Conservation (phyloP, 495 filamentous ascomycete species). For the Extremus antarcticus region DNA sequence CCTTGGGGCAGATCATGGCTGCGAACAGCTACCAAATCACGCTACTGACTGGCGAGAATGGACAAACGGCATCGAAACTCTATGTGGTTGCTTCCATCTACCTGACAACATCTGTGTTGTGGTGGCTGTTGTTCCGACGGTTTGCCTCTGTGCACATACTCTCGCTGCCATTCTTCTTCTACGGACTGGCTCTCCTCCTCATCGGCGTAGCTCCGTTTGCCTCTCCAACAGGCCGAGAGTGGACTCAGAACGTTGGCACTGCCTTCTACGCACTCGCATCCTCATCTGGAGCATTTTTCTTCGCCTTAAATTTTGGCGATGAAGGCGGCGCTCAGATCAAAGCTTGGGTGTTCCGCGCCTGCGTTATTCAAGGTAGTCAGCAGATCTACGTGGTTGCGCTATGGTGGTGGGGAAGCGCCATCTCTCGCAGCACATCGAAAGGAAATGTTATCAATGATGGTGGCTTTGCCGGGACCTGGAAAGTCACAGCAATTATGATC, state of each 20-base stretch:
- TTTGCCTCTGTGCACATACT: constrained; percentile 48
- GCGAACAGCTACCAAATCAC: constrained; percentile 60
- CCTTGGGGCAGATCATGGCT: constrained; percentile 56
- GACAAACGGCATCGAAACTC: constrained; percentile 47
- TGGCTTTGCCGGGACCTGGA: constrained; percentile 11
- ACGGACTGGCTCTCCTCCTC: constrained; percentile 49
- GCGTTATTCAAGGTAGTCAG: constrained; percentile 51
- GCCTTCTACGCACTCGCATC: constrained; percentile 51
- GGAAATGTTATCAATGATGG: constrained; percentile 7
- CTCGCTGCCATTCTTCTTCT: constrained; percentile 49
- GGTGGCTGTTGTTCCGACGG: constrained; percentile 50
- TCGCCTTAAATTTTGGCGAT: constrained; percentile 57
- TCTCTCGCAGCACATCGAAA: not conserved
- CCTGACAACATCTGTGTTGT: constrained; percentile 44
- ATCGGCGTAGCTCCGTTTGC: constrained; percentile 48
- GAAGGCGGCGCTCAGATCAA: constrained; percentile 49
- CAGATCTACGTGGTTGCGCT: constrained; percentile 51
- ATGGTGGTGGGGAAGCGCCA: constrained; percentile 53
- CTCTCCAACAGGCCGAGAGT: constrained; percentile 26
- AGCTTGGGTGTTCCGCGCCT: constrained; percentile 53
- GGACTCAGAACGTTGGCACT: constrained; percentile 49
- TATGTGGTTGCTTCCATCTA: constrained; percentile 54
- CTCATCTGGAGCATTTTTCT: constrained; percentile 48
- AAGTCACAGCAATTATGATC: constrained; percentile 38
- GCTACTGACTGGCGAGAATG: constrained; percentile 48